These are phyloP conservation scores for Macrotyloma uniflorum DNA, from an alignment of 306 rosid genomes.

Conservation along the genomic window DNA sequence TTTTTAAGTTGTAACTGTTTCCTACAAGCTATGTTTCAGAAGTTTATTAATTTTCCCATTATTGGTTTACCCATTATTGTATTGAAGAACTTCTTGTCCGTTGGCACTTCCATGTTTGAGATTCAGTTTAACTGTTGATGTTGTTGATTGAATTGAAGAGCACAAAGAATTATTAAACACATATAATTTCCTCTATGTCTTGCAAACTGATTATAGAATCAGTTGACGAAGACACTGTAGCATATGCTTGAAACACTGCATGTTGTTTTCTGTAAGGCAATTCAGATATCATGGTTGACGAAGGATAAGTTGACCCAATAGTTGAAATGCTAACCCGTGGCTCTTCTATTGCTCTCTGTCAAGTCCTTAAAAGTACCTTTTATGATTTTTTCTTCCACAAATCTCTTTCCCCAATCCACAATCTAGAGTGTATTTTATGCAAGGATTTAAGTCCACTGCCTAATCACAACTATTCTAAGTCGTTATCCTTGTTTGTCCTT, in stretches of 20 bases:
- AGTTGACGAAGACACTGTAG: neutral
- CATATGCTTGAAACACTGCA: conserved; percentile 22
- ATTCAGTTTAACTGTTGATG: neutral
- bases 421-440: neutral
- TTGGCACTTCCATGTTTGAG: neutral
- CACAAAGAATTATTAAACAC: neutral
- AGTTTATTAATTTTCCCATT: neutral
- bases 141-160: neutral
- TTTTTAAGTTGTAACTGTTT: neutral
- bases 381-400: neutral
- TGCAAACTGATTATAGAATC: neutral
- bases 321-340: neutral
- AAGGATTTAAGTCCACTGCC: neutral
- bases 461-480: neutral
- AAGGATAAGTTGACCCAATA: conserved; percentile 12
- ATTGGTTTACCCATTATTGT: neutral
- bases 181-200: neutral
- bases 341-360: neutral
- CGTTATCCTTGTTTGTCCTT: neutral
- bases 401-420: neutral
- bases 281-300: conserved; percentile 16
- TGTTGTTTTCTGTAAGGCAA: conserved; percentile 28
- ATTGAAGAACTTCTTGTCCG: neutral
- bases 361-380: conserved; percentile 8
- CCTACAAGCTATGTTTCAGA: neutral